phyloP scores from a whole-genome alignment of 1,284 basidiomycete genomes.

The Tilletia caries region DNA sequence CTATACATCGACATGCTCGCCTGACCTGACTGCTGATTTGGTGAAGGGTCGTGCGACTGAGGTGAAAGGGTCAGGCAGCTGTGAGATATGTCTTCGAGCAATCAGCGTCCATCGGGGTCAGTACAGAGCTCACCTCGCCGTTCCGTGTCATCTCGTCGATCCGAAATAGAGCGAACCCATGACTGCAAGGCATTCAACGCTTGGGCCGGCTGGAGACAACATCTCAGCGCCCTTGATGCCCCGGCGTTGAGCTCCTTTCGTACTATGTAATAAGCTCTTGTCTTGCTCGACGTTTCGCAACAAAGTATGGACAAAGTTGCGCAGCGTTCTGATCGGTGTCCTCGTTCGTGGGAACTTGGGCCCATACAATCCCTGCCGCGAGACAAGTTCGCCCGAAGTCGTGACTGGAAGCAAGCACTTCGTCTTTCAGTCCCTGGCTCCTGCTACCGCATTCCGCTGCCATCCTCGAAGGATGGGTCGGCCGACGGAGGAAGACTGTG shows the following conservation, averaged over 20 bases:
- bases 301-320: background rate
- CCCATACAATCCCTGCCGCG: background rate
- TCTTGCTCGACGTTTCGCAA: background rate
- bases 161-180: background rate
- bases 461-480: no score
- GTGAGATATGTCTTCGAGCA: background rate
- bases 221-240: background rate
- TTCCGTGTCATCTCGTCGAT: background rate
- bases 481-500: no score
- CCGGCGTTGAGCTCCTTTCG: background rate
- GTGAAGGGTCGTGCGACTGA: no score
- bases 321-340: background rate
- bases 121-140: background rate
- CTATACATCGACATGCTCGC: background rate
- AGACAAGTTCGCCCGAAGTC: background rate
- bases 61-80: background rate
- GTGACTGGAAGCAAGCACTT: background rate
- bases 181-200: background rate
- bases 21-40: no score
- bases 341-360: background rate
- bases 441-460: no score
- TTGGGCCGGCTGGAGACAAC: background rate
- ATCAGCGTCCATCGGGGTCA: background rate
- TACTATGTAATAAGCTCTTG: background rate
- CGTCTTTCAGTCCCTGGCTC: background rate